Conservation (phyloP, 1,284 basidiomycete species). For the Mycena citricolor region DNA sequence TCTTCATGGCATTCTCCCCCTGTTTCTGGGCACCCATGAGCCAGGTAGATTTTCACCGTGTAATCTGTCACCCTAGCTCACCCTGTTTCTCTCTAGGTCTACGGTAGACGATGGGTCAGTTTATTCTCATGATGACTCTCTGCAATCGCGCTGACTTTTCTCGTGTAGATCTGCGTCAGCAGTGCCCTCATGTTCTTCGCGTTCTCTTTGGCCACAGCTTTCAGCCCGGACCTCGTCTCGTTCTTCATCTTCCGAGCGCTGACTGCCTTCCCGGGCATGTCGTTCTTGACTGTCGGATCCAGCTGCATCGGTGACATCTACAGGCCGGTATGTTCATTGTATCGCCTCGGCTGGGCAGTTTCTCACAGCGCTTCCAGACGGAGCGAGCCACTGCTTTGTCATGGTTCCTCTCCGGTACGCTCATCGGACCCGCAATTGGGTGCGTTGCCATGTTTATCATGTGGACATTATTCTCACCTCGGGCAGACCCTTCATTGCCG, state of each 20-base stretch:
- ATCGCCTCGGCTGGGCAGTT: no score
- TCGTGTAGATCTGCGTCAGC: slow-evolving; percentile 21
- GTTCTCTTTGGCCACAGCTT: slow-evolving; percentile 21
- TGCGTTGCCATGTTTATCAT: no score
- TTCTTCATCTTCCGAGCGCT: slow-evolving; percentile 22
- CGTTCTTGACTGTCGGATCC: slow-evolving; percentile 20
- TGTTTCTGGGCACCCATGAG: slow-evolving; percentile 23
- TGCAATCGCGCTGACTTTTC: not conserved
- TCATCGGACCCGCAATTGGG: slow-evolving; percentile 21
- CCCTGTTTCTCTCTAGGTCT: slow-evolving; percentile 18
- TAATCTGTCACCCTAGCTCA: not conserved
- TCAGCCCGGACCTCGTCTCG: slow-evolving; percentile 19
- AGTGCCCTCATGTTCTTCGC: slow-evolving; percentile 19
- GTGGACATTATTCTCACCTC: no score
- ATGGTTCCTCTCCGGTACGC: slow-evolving; percentile 22
- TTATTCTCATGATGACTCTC: no score
- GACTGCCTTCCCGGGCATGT: slow-evolving; percentile 22
- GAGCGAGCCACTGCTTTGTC: slow-evolving; percentile 21
- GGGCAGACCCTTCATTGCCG: slow-evolving; percentile 21
- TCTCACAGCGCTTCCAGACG: slow-evolving; percentile 1
- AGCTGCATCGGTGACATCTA: slow-evolving; percentile 23
- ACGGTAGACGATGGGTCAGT: slow-evolving; percentile 23
- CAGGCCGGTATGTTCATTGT: slow-evolving; percentile 11
- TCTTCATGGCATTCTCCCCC: slow-evolving; percentile 22
- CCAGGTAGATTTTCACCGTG: slow-evolving; percentile 10